Evolutionary conservation across 805 yeast species (phyloP).

Genomic region (Kregervanrija delftensis): DNA sequence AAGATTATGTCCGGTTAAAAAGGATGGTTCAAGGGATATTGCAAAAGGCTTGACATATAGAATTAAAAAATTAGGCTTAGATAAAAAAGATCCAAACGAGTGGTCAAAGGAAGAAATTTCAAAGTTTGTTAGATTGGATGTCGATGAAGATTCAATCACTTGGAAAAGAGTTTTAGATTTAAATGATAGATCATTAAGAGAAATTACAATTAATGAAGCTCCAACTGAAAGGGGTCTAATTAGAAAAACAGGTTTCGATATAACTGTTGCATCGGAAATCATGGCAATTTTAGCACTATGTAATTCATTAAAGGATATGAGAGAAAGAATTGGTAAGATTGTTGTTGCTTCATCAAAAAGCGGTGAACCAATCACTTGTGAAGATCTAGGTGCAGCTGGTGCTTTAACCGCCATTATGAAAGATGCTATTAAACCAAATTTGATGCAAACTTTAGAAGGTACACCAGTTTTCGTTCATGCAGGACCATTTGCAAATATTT

Average conservation of each 20-base stretch:
- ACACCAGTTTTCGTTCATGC: constrained; percentile 97
- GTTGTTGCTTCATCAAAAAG: constrained; percentile 75
- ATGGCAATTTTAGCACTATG: constrained; percentile 94
- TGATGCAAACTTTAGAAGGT: constrained; percentile 97
- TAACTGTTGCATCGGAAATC: constrained; percentile 91
- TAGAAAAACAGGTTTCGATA: constrained; percentile 88
- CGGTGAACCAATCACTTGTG: constrained; percentile 85
- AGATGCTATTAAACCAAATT: constrained; percentile 92
- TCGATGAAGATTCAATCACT: constrained; percentile 84
- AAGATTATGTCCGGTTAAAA: constrained; percentile 80
- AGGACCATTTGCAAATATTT: constrained; percentile 96
- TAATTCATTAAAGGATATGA: constrained; percentile 70
- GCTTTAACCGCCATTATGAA: constrained; percentile 91
- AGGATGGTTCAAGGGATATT: constrained; percentile 66
- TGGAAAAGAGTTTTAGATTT: constrained; percentile 92
- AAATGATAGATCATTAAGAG: constrained; percentile 87
- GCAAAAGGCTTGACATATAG: constrained; percentile 75
- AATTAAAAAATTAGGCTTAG: constrained; percentile 72
- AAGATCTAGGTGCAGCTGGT: constrained; percentile 93
- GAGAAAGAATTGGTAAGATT: constrained; percentile 80
- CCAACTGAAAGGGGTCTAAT: constrained; percentile 87
- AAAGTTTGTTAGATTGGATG: constrained; percentile 75
- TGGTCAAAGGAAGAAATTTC: constrained; percentile 71
- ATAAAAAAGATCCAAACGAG: constrained; percentile 71
- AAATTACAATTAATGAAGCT: constrained; percentile 84